Base-by-base conservation (phyloP, 208 protist species). In the Trypanosoma rangeli region DNA sequence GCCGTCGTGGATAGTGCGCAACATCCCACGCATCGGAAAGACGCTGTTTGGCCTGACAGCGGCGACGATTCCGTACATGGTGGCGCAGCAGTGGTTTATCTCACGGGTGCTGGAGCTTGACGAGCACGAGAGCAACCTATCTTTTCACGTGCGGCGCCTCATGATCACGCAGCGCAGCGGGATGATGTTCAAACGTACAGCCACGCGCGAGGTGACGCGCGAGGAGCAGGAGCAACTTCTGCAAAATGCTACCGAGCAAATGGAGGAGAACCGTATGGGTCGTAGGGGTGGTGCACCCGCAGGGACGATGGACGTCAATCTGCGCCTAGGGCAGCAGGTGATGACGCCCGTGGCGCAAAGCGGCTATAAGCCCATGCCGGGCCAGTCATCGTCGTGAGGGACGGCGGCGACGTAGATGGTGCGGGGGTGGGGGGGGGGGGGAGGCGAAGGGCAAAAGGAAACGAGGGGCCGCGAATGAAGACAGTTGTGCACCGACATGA, bases 161-260 rank as follows among this genome's bases (percentile, higher is more conserved):
- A 92, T 94, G 86, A 73, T 94, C 31, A 76, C 84, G 42, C 89
- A 94, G 77, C 81, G 89, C 18, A 86, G 77, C 0, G 74, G 82
- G 24, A 91, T 94, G 84, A 94, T 94, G 89, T 94, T 94, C 53
- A 83, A 79, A 54, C 89, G 89, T 57, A 92, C 89, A n/a, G 84
- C 85, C 55, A 92, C 89, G 0, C 89, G 89, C 0, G 89, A 94
- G 74, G 86, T 94, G 58, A 94, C 89, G 18, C 79, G 79, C 12
- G 89, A 92, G 64, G 89, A 94, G 76, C 89, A 94, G 80, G 74
- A 92, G 65, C 75, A 73, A 13, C 79, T 94, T 24, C 77, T 89
- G 80, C 76, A 68, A 26, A 79, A 89, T 72, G 78, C 89, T 3
- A 74, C 85, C 73, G 65, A 67, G 26, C 82, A 90, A 46, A 80